Percentiles rank a stretch among this genome's conserved stretches.
Evolutionary conservation across 2,329 filamentous ascomycete genomes (phyloP).

Genomic region (Pseudocercospora fuligena): DNA sequence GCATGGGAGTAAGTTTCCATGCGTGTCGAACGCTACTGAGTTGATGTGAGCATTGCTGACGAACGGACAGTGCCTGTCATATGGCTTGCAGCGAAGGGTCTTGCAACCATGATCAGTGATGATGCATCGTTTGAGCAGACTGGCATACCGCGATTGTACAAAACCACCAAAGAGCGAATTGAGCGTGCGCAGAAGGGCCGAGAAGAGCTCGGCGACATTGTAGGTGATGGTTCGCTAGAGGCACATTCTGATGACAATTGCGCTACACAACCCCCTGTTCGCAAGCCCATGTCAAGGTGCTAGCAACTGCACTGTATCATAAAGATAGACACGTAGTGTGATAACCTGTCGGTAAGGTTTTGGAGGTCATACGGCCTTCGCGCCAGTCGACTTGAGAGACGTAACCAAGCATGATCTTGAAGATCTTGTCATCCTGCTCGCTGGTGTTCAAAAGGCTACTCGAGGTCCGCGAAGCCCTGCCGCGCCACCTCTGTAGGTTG

Average conservation of each 20-base stretch:
- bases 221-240: slow-evolving; percentile 18
- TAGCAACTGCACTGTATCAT: too few species aligned
- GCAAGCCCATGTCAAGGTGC: too few species aligned
- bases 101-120: slow-evolving; percentile 46
- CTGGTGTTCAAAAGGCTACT: not conserved
- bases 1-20: slow-evolving; percentile 36
- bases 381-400: too few species aligned
- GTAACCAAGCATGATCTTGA: not conserved
- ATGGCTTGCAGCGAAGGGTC: slow-evolving; percentile 46
- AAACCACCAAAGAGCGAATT: slow-evolving; percentile 28
- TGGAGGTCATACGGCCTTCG: too few species aligned
- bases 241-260: not conserved
- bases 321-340: too few species aligned
- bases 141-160: slow-evolving; percentile 23
- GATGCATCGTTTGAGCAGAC: slow-evolving; percentile 21
- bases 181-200: slow-evolving; percentile 21
- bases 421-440: not conserved
- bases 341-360: too few species aligned
- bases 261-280: too few species aligned
- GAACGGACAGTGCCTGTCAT: slow-evolving; percentile 47
- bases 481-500: not conserved
- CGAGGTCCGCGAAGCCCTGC: not conserved
- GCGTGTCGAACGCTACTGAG: too few species aligned
- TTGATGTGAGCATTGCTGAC: too few species aligned
- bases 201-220: slow-evolving; percentile 28